Conservation (phyloP, 2,329 filamentous ascomycete species). For the Alternaria rosae region DNA sequence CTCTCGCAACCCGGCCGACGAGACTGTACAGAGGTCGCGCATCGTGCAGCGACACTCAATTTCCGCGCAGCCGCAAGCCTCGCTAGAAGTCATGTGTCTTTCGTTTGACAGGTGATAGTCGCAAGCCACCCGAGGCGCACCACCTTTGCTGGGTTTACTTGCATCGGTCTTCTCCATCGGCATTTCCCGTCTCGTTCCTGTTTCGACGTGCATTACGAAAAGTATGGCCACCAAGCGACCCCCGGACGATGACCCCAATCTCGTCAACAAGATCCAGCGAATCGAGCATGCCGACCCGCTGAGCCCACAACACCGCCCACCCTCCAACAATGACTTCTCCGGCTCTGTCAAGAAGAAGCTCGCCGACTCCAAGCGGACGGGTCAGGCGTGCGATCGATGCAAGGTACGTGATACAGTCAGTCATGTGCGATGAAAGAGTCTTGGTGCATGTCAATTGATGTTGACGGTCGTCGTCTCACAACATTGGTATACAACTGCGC, state of each 20-base stretch:
- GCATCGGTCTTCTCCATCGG: conserved; percentile 14
- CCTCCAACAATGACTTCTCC: conserved; percentile 44
- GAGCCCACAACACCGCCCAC: conserved; percentile 29
- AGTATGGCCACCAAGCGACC: conserved; percentile 39
- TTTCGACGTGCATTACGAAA: conserved; percentile 16
- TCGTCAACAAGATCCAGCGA: conserved; percentile 43
- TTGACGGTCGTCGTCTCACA: neutral
- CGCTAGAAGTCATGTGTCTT: conserved; percentile 15
- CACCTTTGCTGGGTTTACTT: conserved; percentile 12
- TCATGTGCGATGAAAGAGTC: neutral
- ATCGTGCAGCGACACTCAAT: conserved; percentile 1
- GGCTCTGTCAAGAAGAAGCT: conserved; percentile 60
- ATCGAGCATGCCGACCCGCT: conserved; percentile 35
- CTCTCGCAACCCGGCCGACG: neutral
- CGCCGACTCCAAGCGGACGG: conserved; percentile 67
- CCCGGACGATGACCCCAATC: conserved; percentile 28
- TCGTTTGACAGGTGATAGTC: conserved; percentile 18
- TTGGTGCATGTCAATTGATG: neutral
- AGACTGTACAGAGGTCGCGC: conserved; percentile 6
- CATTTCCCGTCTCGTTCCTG: conserved; percentile 16
- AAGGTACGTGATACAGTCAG: conserved; percentile 61
- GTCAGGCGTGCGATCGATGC: conserved; percentile 88
- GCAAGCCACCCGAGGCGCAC: conserved; percentile 22
- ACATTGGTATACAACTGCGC: neutral
- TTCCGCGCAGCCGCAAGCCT: neutral